Conservation (phyloP, 805 yeast species). For the Wickerhamiella kazuoi region DNA sequence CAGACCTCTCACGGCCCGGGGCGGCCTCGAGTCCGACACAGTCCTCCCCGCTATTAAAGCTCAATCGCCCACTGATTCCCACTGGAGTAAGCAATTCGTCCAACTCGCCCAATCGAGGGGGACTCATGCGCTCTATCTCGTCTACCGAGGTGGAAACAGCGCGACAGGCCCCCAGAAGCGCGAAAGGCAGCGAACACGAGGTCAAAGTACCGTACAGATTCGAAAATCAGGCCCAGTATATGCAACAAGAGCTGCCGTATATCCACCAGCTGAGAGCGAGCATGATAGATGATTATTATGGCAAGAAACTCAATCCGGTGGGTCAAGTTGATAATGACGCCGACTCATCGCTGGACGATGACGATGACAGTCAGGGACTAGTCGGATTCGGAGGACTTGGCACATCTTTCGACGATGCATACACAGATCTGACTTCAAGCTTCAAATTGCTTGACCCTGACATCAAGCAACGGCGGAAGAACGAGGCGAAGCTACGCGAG, state of each 20-base stretch:
- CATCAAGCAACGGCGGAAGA: constrained; percentile 15
- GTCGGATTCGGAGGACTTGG: constrained; percentile 20
- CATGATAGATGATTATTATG: constrained; percentile 38
- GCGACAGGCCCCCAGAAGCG: neutral
- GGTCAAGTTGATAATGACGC: constrained; percentile 8
- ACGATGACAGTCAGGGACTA: constrained; percentile 12
- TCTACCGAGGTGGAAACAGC: neutral
- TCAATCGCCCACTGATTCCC: neutral
- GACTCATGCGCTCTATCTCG: neutral
- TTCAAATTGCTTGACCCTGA: constrained; percentile 13
- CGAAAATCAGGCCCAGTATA: constrained; percentile 25
- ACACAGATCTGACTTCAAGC: constrained; percentile 12
- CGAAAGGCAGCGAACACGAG: neutral
- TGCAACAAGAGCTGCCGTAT: constrained; percentile 51
- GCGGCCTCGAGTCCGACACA: neutral
- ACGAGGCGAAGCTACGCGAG: constrained; percentile 30
- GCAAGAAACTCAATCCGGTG: constrained; percentile 14
- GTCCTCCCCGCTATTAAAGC: neutral
- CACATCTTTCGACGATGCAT: constrained; percentile 19
- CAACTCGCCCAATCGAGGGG: neutral
- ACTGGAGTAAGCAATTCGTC: too few species aligned
- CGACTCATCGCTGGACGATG: constrained; percentile 6
- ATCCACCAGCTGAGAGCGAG: constrained; percentile 44
- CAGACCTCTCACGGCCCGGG: neutral
- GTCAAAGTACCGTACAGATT: neutral